Conservation (phyloP, 2,329 filamentous ascomycete genomes). For the Ophiocordyceps camponoti-leonardi region DNA sequence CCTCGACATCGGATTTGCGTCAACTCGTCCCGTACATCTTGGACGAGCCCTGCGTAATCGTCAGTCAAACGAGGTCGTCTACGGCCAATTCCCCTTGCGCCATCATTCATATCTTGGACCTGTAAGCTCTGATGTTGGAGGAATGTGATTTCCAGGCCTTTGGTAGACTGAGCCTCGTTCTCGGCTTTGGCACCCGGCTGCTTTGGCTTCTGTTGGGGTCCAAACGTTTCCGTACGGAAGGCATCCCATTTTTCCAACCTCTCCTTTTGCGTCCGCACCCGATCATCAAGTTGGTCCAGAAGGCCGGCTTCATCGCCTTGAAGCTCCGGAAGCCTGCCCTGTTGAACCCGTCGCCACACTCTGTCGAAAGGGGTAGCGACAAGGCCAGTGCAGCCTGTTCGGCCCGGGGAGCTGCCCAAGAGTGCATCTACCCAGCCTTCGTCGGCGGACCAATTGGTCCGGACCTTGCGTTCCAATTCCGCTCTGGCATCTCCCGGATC, state of each 20-base stretch:
- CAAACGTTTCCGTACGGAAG: constrained; percentile 37
- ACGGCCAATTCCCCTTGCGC: constrained; percentile 9
- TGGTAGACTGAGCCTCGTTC: constrained; percentile 9
- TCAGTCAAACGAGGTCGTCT: constrained; percentile 11
- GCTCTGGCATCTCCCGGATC: constrained; percentile 23
- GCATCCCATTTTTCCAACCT: constrained; percentile 57
- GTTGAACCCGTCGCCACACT: constrained; percentile 52
- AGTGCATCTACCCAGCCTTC: constrained; percentile 58
- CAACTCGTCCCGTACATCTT: constrained; percentile 24
- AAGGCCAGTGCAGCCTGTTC: constrained; percentile 38
- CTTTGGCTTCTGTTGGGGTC: constrained; percentile 9
- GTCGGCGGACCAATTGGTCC: constrained; percentile 64
- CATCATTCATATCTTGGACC: constrained; percentile 14
- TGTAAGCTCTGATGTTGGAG: constrained; percentile 31
- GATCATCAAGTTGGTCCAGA: constrained; percentile 52
- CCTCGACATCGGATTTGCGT: constrained; percentile 8
- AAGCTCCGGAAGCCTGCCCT: constrained; percentile 38
- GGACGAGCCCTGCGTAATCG: constrained; percentile 27
- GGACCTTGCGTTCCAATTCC: constrained; percentile 41
- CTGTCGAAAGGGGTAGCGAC: constrained; percentile 49
- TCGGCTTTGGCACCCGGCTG: constrained; percentile 7
- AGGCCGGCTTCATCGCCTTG: constrained; percentile 34
- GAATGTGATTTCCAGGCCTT: constrained; percentile 36
- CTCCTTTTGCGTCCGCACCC: constrained; percentile 48
- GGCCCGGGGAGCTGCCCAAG: constrained; percentile 40